Evolutionary conservation across 257 asterid species (phyloP).

Genomic region (Oldenlandia corymbosa): DNA sequence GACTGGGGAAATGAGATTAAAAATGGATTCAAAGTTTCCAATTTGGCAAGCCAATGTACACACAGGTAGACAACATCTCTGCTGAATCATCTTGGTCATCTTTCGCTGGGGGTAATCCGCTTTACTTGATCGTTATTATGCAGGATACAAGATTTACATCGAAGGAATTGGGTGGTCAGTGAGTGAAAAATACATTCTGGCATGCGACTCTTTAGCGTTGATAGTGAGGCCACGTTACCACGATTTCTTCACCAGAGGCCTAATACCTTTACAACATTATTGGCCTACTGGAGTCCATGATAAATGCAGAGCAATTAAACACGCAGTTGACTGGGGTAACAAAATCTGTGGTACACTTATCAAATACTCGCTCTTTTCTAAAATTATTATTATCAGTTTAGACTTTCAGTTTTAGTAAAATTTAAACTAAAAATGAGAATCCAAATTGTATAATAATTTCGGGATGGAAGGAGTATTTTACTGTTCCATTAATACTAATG

Average conservation of each 20-base stretch:
- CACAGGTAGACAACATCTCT: slow-evolving; percentile 42
- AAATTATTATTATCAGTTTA: too few species aligned
- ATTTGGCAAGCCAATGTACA: slow-evolving; percentile 70
- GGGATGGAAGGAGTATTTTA: too few species aligned
- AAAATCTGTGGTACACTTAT: slow-evolving; percentile 35
- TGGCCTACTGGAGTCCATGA: slow-evolving; percentile 68
- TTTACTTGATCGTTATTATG: too few species aligned
- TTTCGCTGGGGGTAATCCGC: too few species aligned
- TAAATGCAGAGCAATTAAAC: slow-evolving; percentile 74
- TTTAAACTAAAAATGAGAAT: too few species aligned
- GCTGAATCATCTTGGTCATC: too few species aligned
- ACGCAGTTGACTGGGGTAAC: slow-evolving; percentile 89
- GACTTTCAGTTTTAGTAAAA: too few species aligned
- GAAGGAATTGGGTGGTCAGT: slow-evolving; percentile 97
- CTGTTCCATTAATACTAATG: slow-evolving; percentile 12
- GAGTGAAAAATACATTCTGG: slow-evolving; percentile 88
- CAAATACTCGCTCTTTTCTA: too few species aligned
- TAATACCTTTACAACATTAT: slow-evolving; percentile 74
- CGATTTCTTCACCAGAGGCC: slow-evolving; percentile 77
- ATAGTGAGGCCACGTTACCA: slow-evolving; percentile 58
- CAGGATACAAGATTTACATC: slow-evolving; percentile 80
- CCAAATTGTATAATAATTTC: too few species aligned
- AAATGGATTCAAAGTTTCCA: slow-evolving; percentile 64
- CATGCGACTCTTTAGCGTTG: slow-evolving; percentile 68
- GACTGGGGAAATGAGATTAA: slow-evolving; percentile 53